Base-by-base conservation (phyloP, 495 filamentous ascomycete species). In the Lasiosphaeriaceae sp. region DNA sequence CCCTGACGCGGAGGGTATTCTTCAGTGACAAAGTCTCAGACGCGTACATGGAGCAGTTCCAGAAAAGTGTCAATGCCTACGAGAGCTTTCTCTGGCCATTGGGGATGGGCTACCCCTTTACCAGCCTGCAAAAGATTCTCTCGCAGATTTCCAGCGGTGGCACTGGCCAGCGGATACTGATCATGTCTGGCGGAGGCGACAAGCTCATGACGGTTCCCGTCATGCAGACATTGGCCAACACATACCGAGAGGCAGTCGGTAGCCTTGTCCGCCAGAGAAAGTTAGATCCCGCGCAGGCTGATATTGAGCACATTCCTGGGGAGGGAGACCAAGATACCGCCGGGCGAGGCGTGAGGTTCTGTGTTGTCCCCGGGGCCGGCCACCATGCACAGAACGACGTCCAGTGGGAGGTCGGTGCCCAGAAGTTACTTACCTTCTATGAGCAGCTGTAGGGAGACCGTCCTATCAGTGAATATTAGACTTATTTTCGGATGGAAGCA, bases 261-360 rank as follows among this genome's bases (percentile, higher is more conserved):
- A 35, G 29, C 9, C 76, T 97, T 87, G 44, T 90, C 85, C 23
- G 88, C 86, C 79, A 92, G 88, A 65, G 96, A 71, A 63, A 96
- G 70, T 70, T 96, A 85, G 66, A 97, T 66, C 63, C 86, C 87
- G 44, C 94, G 60, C 69, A 93, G 86, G 0, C 83, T 78, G 31
- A 89, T 84, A 41, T 61, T 12, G 20, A 41, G n/a, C 22, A 34
- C 2, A 11, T 64, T 2, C 21, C 26, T 12, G 62, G 58, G 23
- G 65, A 69, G 21, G 58, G 41, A 5, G 53, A 47, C 11, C 35
- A 55, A 41, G 63, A 67, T 23, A 59, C 22, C n/a, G 47, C 21
- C 2, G 60, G 61, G 3, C 61, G 65, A 29, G 68, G 66, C 0
- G 71, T 79, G 5, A 60, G 66, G 50, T 66, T 72, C 54, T 62